Evolutionary conservation across 1,284 basidiomycete genomes (phyloP).

Genomic region (Acaromyces ingoldii): DNA sequence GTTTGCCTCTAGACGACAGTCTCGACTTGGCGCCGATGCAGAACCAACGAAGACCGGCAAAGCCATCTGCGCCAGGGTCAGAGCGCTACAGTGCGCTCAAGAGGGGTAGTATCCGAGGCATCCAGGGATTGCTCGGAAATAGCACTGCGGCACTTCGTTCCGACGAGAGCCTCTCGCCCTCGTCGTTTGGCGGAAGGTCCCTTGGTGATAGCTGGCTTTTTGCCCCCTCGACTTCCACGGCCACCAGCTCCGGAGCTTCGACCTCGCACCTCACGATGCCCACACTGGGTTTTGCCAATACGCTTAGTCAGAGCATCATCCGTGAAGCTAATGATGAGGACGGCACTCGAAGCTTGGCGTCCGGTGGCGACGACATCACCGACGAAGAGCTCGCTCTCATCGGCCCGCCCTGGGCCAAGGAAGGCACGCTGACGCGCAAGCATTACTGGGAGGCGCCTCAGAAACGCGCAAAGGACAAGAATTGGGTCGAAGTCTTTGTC

Average conservation of each 20-base stretch:
- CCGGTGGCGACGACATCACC: constrained; percentile 13
- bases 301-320: constrained; percentile 91
- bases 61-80: constrained; percentile 25
- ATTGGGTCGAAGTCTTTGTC: constrained; percentile 84
- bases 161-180: constrained; percentile 13
- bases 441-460: constrained; percentile 83
- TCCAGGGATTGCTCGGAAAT: constrained; percentile 67
- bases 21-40: too few relatives aligned
- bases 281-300: constrained; percentile 88
- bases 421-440: constrained; percentile 88
- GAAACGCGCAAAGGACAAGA: constrained; percentile 75
- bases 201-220: constrained; percentile 20
- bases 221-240: neutral
- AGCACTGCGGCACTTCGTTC: constrained; percentile 6
- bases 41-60: constrained; percentile 13
- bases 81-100: constrained; percentile 68
- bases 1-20: constrained; percentile 63
- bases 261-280: constrained; percentile 9
- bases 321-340: constrained; percentile 89
- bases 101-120: constrained; percentile 78
- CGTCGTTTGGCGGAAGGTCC: constrained; percentile 19
- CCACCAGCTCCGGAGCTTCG: neutral
- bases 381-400: constrained; percentile 91
- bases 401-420: constrained; percentile 96
- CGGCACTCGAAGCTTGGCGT: constrained; percentile 55